Conservation (phyloP, 129 eudicot genomes). For the Flaveria robusta region DNA sequence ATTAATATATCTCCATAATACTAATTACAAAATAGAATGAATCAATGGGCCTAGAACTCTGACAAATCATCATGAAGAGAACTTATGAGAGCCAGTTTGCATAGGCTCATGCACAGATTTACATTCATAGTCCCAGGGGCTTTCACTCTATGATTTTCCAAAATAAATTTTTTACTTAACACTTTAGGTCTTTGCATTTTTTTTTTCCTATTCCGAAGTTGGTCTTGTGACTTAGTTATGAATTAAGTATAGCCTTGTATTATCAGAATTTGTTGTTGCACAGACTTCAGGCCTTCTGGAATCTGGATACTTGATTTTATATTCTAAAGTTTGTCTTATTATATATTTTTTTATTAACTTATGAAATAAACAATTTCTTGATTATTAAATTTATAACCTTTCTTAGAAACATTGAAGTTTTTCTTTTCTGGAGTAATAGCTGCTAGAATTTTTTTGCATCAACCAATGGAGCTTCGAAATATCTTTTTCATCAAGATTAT, state of each 20-base stretch:
- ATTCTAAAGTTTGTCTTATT: constrained; percentile 12
- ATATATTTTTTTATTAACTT: constrained; percentile 2
- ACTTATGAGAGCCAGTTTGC: no score
- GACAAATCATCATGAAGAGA: no score
- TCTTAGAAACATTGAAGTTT: not conserved
- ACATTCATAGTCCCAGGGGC: no score
- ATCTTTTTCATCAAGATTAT: not conserved
- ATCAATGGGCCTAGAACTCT: not conserved
- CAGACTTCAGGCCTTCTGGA: constrained; percentile 4
- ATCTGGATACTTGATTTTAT: not conserved
- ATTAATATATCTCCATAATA: not conserved
- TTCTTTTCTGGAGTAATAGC: not conserved
- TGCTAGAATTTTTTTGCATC: not conserved
- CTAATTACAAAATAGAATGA: not conserved
- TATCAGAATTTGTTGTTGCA: not conserved
- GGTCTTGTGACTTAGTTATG: constrained; percentile 5
- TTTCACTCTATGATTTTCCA: not conserved
- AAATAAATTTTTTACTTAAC: not conserved
- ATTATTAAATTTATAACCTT: not conserved
- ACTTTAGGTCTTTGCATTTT: not conserved
- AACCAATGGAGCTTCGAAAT: constrained; percentile 8
- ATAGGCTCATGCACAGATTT: no score
- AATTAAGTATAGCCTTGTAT: constrained; percentile 11
- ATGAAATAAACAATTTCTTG: not conserved
- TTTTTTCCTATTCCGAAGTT: not conserved